Evolutionary conservation across 257 asterid species (phyloP).

Genomic region (Asclepias syriaca): DNA sequence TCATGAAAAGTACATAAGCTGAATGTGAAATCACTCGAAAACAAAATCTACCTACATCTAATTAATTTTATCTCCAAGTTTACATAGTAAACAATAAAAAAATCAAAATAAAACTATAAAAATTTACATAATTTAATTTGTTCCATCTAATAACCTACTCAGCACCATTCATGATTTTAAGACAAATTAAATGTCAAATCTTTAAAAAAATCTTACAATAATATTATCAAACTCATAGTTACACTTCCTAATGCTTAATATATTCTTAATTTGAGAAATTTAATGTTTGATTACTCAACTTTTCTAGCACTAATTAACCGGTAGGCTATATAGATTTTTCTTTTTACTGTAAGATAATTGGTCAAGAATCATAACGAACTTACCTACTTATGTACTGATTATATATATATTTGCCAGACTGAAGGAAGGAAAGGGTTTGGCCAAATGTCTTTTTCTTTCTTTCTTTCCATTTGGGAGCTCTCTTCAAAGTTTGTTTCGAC

Average conservation of each 20-base stretch:
- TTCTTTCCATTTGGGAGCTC: slow-evolving; percentile 3
- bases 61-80: no score
- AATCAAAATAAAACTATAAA: no score
- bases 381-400: not conserved
- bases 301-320: not conserved
- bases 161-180: no score
- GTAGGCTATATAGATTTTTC: not conserved
- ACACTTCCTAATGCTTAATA: no score
- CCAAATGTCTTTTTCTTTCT: slow-evolving; percentile 17
- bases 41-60: not conserved
- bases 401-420: not conserved
- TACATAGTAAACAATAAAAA: no score
- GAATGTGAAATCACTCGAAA: not conserved
- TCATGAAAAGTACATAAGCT: not conserved
- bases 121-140: no score
- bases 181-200: no score
- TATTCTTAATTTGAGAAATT: no score
- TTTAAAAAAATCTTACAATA: no score
- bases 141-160: no score
- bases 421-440: slow-evolving; percentile 2
- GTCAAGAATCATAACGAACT: not conserved
- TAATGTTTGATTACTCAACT: not conserved
- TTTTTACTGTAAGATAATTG: not conserved
- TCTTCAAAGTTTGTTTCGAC: not conserved
- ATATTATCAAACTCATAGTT: no score